Conservation (phyloP, 2,329 filamentous ascomycete species). For the Ceratocystiopsis sp. region DNA sequence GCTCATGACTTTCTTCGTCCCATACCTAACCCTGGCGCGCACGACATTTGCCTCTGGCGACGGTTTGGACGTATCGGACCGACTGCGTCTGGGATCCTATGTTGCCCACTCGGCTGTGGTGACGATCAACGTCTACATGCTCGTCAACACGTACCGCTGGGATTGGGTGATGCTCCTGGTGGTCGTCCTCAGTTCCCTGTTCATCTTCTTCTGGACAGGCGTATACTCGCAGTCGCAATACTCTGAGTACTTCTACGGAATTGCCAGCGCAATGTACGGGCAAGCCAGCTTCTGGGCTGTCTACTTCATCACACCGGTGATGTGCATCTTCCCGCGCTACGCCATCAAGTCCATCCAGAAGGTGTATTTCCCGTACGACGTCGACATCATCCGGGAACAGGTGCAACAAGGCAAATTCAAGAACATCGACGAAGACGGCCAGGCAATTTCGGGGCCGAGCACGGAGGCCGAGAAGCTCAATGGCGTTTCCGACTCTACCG, state of each 20-base stretch:
- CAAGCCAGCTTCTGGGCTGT: slow-evolving; percentile 77
- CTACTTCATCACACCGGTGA: slow-evolving; percentile 58
- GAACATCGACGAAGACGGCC: slow-evolving; percentile 32
- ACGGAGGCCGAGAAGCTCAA: slow-evolving; percentile 26
- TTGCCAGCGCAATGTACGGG: slow-evolving; percentile 63
- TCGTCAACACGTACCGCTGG: slow-evolving; percentile 95
- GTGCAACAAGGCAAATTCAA: slow-evolving; percentile 68
- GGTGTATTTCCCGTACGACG: slow-evolving; percentile 80
- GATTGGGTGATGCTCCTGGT: slow-evolving; percentile 89
- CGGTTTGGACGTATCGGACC: slow-evolving; percentile 62
- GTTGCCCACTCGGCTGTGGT: slow-evolving; percentile 71
- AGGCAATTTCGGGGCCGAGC: slow-evolving; percentile 18
- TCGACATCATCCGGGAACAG: slow-evolving; percentile 93
- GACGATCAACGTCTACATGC: slow-evolving; percentile 83
- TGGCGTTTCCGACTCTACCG: slow-evolving; percentile 17
- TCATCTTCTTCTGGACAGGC: slow-evolving; percentile 93
- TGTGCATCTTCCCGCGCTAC: slow-evolving; percentile 79
- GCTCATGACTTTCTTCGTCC: slow-evolving; percentile 81
- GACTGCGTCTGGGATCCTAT: slow-evolving; percentile 71
- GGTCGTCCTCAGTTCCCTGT: slow-evolving; percentile 61
- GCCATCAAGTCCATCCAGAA: slow-evolving; percentile 78
- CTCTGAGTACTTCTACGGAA: slow-evolving; percentile 49
- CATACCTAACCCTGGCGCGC: slow-evolving; percentile 59
- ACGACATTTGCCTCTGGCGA: slow-evolving; percentile 53
- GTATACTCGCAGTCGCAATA: slow-evolving; percentile 47